These are phyloP conservation scores for Beauveria pseudobassiana DNA, from an alignment of 2,329 filamentous ascomycete genomes.

Conservation along the genomic window DNA sequence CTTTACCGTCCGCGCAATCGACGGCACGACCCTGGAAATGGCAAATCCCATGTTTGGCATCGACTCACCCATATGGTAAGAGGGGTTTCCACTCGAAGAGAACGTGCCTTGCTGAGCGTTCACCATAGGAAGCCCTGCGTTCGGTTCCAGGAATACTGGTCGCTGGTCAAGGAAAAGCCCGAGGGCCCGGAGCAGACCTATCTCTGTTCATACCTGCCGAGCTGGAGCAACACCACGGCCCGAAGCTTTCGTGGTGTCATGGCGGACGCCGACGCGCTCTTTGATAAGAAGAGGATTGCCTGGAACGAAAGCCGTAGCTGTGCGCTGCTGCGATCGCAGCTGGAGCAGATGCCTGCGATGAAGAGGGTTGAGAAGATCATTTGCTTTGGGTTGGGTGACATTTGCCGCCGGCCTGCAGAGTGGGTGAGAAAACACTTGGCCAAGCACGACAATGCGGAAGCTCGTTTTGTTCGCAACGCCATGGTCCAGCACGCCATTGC, in stretches of 20 bases:
- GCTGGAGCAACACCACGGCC: background rate
- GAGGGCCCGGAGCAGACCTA: background rate
- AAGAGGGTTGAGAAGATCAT: background rate
- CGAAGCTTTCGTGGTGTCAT: background rate
- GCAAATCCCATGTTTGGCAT: background rate
- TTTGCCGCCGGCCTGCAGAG: slow-evolving; percentile 1
- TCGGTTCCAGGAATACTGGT: slow-evolving; percentile 10
- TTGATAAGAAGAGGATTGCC: background rate
- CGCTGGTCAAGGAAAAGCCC: background rate
- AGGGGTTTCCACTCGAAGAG: background rate
- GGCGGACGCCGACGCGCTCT: background rate
- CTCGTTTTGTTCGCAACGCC: background rate
- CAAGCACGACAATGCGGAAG: background rate
- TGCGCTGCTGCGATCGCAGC: background rate
- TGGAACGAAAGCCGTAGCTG: background rate
- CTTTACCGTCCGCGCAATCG: background rate
- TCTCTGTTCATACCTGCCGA: background rate
- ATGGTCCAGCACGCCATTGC: background rate
- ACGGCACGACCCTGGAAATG: background rate
- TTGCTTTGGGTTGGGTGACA: slow-evolving; percentile 8
- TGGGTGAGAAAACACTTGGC: background rate
- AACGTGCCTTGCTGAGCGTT: background rate
- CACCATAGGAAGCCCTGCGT: background rate
- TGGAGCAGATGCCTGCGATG: background rate
- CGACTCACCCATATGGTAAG: background rate